Evolutionary conservation across 176 grass and related monocot genomes (phyloP), one percentile per base, ranked within the genome.

Genomic region (Carex myosuroides): DNA sequence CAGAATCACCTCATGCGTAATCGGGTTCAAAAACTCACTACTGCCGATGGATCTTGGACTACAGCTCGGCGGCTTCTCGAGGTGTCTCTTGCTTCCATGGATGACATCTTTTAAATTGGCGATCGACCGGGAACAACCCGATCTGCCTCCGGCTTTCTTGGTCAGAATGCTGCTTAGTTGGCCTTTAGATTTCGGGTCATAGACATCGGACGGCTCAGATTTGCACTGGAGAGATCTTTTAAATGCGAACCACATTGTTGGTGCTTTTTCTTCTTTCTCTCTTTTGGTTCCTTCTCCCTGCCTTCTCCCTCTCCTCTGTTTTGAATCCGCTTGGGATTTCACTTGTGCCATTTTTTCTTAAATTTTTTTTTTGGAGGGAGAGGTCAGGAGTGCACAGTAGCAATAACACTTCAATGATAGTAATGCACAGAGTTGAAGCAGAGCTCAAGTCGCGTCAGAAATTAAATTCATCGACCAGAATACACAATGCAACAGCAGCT

Each of bases 1-100:
- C 61, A 95, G 86, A 11, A 98, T 90, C 18, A 98, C 95, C 93
- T 98, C 95, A 59, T 98, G 95, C 0, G 91, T 92, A 56, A 98
- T 98, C n/a, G 95, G 95, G 89, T 98, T 98, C 35, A 98, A 54
- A 85, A 98, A 98, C 83, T 98, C 95, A 70, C 91, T 98, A 85
- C 95, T 98, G 35, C 95, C 95, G 44, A 98, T 98, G 39, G 95
- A 98, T 64, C 95, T 83, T 22, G 95, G 95, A 88, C 95, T 98
- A 88, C 92, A 94, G 72, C 89, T 93, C 1, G 87, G 91, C 32
- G 92, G 92, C 81, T 70, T 85, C 11, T 91, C 91, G 16, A 92
- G 91, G 70, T 98, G 95, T 22, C 95, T 89, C 85, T 98, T 98
- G 92, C 95, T 98, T 18, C 95, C 95, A 86, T 98, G 95, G 83